Conservation (phyloP, 1,139 yeast genomes). For the Kazachstania sp. region DNA sequence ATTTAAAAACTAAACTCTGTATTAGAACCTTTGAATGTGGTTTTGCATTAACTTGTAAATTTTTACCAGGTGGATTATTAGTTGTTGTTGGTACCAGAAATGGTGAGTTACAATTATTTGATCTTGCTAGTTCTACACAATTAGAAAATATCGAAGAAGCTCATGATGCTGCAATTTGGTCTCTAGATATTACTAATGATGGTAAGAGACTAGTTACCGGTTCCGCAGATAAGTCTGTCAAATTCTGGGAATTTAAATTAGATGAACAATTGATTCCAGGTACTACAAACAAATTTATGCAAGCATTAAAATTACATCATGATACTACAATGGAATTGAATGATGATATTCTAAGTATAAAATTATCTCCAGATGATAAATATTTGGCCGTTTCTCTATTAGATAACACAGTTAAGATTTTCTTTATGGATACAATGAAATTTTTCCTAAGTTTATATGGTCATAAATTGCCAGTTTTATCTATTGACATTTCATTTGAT, state of each 20-base stretch:
- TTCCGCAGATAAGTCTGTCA: slow-evolving; percentile 83
- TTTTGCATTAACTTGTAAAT: slow-evolving; percentile 70
- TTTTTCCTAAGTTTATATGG: slow-evolving; percentile 86
- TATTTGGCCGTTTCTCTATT: slow-evolving; percentile 75
- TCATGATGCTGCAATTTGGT: slow-evolving; percentile 86
- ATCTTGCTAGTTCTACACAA: slow-evolving; percentile 71
- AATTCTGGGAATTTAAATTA: slow-evolving; percentile 79
- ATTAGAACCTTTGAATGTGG: slow-evolving; percentile 86
- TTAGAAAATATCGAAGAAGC: slow-evolving; percentile 65
- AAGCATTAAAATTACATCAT: slow-evolving; percentile 57
- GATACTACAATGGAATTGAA: slow-evolving; percentile 72
- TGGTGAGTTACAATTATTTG: slow-evolving; percentile 79
- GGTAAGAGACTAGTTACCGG: slow-evolving; percentile 85
- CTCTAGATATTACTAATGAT: slow-evolving; percentile 76
- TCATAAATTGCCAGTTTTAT: slow-evolving; percentile 86
- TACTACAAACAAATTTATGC: slow-evolving; percentile 41
- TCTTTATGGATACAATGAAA: slow-evolving; percentile 77
- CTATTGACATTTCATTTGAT: slow-evolving; percentile 84
- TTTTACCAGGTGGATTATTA: slow-evolving; percentile 85
- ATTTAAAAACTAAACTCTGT: slow-evolving; percentile 61
- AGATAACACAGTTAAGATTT: slow-evolving; percentile 90
- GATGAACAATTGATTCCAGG: slow-evolving; percentile 65
- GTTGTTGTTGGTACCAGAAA: slow-evolving; percentile 85
- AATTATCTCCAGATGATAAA: slow-evolving; percentile 73
- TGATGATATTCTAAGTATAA: slow-evolving; percentile 78